Evolutionary conservation across 495 filamentous ascomycete genomes (phyloP), one percentile per base, ranked within the genome.

Genomic region (Saxophila tyrrhenica): DNA sequence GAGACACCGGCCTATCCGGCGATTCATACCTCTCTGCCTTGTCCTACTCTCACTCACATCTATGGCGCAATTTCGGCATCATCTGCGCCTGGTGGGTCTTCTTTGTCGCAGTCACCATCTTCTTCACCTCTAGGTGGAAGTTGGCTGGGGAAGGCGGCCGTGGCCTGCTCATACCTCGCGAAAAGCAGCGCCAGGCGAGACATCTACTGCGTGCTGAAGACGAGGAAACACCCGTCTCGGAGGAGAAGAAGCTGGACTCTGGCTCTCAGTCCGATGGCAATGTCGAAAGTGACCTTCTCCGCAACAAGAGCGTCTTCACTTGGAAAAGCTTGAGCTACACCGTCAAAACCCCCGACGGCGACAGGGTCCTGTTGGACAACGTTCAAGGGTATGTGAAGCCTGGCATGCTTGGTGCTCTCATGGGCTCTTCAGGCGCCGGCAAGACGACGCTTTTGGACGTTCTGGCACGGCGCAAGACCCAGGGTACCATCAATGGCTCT

Each of bases 261-360:
- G n/a, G n/a, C n/a, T n/a, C n/a, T n/a, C n/a, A n/a, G n/a, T n/a
- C 35, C 9, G 9, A 9, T 39, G 35, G 35, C n/a, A 9, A n/a
- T n/a, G 35, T 9, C 9, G 9, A n/a, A 39, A n/a, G 35, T 9
- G 41, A 17, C 41, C 15, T n/a, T 5, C 5, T 17, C 41, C 41
- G 20, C 41, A 21, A 5, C 7, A 8, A 44, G 20, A 44, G 41
- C 41, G 8, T 44, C 7, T 8, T n/a, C 92, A 23, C 82, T 94
- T 58, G 91, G 80, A 79, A 85, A 57, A 71, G 84, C 55, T 78
- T 95, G 38, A 83, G 79, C 62, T 94, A 92, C 60, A 81, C 73
- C 1, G 85, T 89, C 41, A 80, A 80, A 16, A 75, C 75, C 60
- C 73, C 81, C 25, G 74, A 72, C 32, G 78, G 80, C 1, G 70